Conservation (phyloP, 2,329 filamentous ascomycete species). For the Talaromyces sp. region DNA sequence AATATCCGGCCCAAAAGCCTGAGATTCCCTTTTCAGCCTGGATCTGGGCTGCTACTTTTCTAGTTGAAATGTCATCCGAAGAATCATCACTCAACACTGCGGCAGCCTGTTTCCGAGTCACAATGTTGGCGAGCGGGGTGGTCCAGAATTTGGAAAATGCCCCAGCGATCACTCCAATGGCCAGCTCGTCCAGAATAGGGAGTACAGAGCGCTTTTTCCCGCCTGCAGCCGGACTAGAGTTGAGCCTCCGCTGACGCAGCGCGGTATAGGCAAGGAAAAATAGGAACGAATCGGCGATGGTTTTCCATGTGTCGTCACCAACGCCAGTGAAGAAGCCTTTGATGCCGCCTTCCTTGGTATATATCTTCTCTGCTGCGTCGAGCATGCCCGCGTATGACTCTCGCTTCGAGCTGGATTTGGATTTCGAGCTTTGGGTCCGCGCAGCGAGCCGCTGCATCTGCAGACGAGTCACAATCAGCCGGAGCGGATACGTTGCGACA, state of each 20-base stretch:
- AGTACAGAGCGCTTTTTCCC: slow-evolving; percentile 37
- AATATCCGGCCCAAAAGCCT: slow-evolving; percentile 87
- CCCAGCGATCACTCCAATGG: slow-evolving; percentile 65
- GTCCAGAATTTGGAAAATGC: slow-evolving; percentile 71
- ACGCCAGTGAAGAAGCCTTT: slow-evolving; percentile 67
- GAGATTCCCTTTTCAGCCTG: slow-evolving; percentile 62
- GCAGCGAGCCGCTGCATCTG: slow-evolving; percentile 67
- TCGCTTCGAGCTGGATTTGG: slow-evolving; percentile 47
- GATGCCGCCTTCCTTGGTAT: slow-evolving; percentile 67
- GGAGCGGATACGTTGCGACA: slow-evolving; percentile 72
- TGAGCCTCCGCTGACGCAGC: slow-evolving; percentile 42
- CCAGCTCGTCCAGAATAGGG: slow-evolving; percentile 65
- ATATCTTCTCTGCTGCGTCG: slow-evolving; percentile 68
- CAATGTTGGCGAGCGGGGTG: slow-evolving; percentile 75
- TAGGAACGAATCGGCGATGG: slow-evolving; percentile 70
- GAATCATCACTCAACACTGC: slow-evolving; percentile 32
- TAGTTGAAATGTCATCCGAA: slow-evolving; percentile 35
- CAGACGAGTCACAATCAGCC: slow-evolving; percentile 73
- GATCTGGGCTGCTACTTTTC: slow-evolving; percentile 61
- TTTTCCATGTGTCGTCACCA: slow-evolving; percentile 60
- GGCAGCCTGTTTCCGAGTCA: slow-evolving; percentile 74
- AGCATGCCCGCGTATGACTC: slow-evolving; percentile 60
- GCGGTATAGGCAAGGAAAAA: slow-evolving; percentile 79
- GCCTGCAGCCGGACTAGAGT: slow-evolving; percentile 22
- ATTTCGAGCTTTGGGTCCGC: slow-evolving; percentile 21